Percentiles rank a stretch among this genome's conserved stretches.
phyloP scores from a whole-genome alignment of 306 rosid genomes.

The Vigna radiata region DNA sequence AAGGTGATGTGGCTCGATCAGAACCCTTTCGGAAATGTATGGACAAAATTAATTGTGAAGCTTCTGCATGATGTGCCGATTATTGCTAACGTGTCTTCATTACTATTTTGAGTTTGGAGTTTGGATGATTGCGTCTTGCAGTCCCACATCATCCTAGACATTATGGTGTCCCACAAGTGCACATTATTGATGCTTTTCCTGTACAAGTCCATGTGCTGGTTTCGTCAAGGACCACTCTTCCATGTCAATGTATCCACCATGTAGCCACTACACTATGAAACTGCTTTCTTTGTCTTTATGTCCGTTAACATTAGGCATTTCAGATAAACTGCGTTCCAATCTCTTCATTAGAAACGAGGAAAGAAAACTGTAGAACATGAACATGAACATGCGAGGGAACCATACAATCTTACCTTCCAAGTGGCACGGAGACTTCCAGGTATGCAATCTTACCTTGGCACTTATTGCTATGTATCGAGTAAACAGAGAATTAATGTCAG shows the following conservation, averaged over 20 bases:
- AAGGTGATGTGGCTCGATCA: constrained; percentile 29
- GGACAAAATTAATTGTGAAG: neutral
- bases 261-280: neutral
- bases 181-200: constrained; percentile 8
- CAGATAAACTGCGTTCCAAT: neutral
- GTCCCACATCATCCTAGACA: constrained; percentile 33
- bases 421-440: constrained; percentile 23
- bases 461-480: neutral
- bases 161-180: constrained; percentile 4
- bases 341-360: neutral
- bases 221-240: constrained; percentile 19
- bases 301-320: neutral
- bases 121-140: constrained; percentile 37
- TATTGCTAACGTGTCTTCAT: constrained; percentile 1
- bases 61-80: neutral
- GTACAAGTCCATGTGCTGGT: neutral
- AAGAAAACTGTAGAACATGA: neutral
- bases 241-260: neutral
- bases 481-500: neutral
- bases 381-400: neutral
- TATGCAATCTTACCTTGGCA: neutral
- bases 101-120: too few relatives aligned
- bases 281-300: neutral
- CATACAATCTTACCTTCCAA: neutral
- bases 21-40: neutral